These are phyloP conservation scores for Leccinum longicurvipes DNA, from an alignment of 768 basidiomycete genomes.

Conservation along the genomic window DNA sequence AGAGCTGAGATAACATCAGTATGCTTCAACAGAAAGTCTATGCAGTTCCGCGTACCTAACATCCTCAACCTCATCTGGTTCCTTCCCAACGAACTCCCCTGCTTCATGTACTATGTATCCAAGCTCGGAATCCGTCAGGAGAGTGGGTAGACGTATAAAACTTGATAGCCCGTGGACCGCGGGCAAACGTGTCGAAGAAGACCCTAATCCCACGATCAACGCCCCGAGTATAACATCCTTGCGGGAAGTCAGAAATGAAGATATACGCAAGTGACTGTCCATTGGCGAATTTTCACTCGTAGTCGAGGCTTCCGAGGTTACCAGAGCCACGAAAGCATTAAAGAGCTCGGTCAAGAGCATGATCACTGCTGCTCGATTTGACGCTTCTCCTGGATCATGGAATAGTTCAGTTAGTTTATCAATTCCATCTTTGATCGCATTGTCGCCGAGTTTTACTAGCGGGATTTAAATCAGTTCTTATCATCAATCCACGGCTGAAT, in stretches of 20 bases:
- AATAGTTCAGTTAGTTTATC: conserved; percentile 79
- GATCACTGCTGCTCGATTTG: conserved; percentile 64
- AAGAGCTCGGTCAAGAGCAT: conserved; percentile 66
- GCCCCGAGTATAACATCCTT: conserved; percentile 77
- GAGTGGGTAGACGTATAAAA: conserved; percentile 57
- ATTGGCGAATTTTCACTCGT: conserved; percentile 29
- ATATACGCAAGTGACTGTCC: conserved; percentile 13
- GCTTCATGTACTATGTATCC: conserved; percentile 75
- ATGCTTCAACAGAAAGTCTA: neutral
- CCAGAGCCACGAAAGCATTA: conserved; percentile 33
- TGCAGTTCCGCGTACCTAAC: conserved; percentile 37
- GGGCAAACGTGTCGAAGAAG: conserved; percentile 46
- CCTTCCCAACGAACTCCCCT: conserved; percentile 57
- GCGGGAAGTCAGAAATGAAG: conserved; percentile 48
- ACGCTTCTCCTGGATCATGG: conserved; percentile 63
- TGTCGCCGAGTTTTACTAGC: conserved; percentile 65
- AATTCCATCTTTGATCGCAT: conserved; percentile 63
- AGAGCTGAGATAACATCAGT: conserved; percentile 39
- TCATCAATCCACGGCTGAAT: neutral
- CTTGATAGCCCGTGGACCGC: conserved; percentile 66
- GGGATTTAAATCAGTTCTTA: conserved; percentile 4
- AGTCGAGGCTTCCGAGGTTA: neutral
- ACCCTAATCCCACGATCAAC: conserved; percentile 56
- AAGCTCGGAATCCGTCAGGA: conserved; percentile 71
- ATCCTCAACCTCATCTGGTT: conserved; percentile 53